phyloP scores from a whole-genome alignment of 352 stramenopile genomes.

The Globisporangium okanoganense region DNA sequence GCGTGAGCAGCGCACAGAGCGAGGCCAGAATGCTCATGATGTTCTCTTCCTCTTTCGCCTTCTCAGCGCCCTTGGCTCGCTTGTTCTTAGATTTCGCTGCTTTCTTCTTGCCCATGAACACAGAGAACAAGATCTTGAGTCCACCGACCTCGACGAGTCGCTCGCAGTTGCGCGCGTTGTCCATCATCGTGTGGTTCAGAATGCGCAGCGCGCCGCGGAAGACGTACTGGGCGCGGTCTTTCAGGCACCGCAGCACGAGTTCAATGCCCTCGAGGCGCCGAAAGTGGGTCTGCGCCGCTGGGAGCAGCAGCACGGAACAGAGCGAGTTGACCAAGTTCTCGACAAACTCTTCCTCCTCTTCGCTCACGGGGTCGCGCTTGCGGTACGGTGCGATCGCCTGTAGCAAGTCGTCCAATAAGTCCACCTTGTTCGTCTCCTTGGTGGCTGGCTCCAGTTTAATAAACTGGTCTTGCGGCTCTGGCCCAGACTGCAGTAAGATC shows the following conservation, averaged over 20 bases:
- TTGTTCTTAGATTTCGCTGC: slow-evolving; percentile 20
- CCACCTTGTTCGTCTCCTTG: slow-evolving; percentile 8
- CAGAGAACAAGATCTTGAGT: slow-evolving; percentile 57
- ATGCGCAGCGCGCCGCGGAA: slow-evolving; percentile 51
- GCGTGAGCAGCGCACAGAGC: slow-evolving; percentile 44
- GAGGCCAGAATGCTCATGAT: slow-evolving; percentile 61
- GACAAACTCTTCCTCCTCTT: slow-evolving; percentile 90
- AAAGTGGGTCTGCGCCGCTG: slow-evolving; percentile 47
- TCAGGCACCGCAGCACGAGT: slow-evolving; percentile 90
- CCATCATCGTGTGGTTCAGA: slow-evolving; percentile 60
- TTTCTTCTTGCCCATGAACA: slow-evolving; percentile 72
- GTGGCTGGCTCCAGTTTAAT: slow-evolving; percentile 15
- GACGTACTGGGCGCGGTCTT: slow-evolving; percentile 77
- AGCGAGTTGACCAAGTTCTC: slow-evolving; percentile 92
- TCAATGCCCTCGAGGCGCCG: slow-evolving; percentile 87
- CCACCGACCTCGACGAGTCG: slow-evolving; percentile 64
- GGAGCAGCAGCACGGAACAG: slow-evolving; percentile 67
- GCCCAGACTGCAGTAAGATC: slow-evolving; percentile 74
- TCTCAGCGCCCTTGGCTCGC: slow-evolving; percentile 17
- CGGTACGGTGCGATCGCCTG: slow-evolving; percentile 86
- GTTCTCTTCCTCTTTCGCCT: slow-evolving; percentile 62
- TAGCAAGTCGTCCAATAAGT: slow-evolving; percentile 91
- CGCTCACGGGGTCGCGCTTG: slow-evolving; percentile 70
- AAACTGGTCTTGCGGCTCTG: slow-evolving; percentile 34
- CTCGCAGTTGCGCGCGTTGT: slow-evolving; percentile 60